phyloP scores from a whole-genome alignment of 164 flowering plant genomes.

The Magnolia officinalis region DNA sequence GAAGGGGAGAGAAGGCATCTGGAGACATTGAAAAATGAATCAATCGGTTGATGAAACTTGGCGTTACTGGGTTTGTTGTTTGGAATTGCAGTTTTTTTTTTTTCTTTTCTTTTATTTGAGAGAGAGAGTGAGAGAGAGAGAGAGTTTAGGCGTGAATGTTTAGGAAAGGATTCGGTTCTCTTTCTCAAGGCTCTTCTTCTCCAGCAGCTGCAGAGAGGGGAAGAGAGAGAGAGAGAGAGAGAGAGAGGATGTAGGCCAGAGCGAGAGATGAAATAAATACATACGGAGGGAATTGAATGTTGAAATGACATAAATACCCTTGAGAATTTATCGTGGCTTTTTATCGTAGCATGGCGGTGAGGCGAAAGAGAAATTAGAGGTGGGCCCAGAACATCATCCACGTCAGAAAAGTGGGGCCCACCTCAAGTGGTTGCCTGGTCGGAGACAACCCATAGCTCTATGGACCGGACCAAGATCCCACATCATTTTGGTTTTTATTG shows the following conservation, averaged over 20 bases:
- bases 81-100: not conserved
- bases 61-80: not conserved
- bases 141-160: conserved; percentile 31
- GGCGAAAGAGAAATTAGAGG: not conserved
- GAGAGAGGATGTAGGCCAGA: conserved; percentile 7
- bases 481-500: conserved; percentile 7
- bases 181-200: conserved; percentile 31
- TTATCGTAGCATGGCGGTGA: not conserved
- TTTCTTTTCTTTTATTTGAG: not conserved
- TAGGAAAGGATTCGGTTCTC: conserved; percentile 39
- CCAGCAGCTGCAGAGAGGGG: conserved; percentile 6
- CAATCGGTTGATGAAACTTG: conserved; percentile 9
- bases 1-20: conserved; percentile 1
- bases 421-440: conserved; percentile 7
- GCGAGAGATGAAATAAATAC: conserved; percentile 12
- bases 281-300: not conserved
- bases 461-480: conserved; percentile 1
- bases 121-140: conserved; percentile 13
- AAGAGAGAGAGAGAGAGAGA: not conserved
- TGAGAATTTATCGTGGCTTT: not conserved
- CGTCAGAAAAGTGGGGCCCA: not conserved
- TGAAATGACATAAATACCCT: not conserved
- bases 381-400: not conserved
- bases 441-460: conserved; percentile 6
- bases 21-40: conserved; percentile 10